phyloP scores from a whole-genome alignment of 768 basidiomycete species.

The Grammothele lineata region DNA sequence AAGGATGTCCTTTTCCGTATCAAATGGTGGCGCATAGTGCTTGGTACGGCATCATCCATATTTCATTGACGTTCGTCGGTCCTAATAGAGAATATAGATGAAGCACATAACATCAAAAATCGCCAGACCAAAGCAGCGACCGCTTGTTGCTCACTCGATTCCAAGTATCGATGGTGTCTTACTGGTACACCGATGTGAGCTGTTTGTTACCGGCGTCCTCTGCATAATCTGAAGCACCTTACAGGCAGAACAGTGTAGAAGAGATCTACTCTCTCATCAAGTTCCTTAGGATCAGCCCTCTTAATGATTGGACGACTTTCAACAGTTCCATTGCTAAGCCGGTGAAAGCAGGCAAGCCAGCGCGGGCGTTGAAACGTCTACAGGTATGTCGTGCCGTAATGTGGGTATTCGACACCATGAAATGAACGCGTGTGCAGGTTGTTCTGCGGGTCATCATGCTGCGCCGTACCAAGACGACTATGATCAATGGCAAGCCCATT shows the following conservation, averaged over 20 bases:
- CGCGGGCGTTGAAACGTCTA: slow-evolving; percentile 76
- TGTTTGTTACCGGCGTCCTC: too few relatives aligned
- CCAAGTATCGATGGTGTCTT: slow-evolving; percentile 49
- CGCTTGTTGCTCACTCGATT: slow-evolving; percentile 37
- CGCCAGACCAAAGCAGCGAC: slow-evolving; percentile 34
- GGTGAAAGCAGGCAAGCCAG: slow-evolving; percentile 62
- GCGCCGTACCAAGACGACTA: slow-evolving; percentile 72
- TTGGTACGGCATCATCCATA: slow-evolving; percentile 45
- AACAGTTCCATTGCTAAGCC: slow-evolving; percentile 75
- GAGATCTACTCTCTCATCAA: slow-evolving; percentile 88
- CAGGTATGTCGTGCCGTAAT: slow-evolving; percentile 48
- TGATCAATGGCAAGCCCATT: slow-evolving; percentile 74
- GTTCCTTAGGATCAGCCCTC: slow-evolving; percentile 80
- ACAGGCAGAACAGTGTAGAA: slow-evolving; percentile 83
- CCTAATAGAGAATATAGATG: slow-evolving; percentile 33
- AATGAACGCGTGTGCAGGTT: slow-evolving; percentile 39
- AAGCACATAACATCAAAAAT: slow-evolving; percentile 61
- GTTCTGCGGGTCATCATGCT: slow-evolving; percentile 88
- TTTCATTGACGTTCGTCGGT: neutral
- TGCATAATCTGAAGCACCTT: neutral
- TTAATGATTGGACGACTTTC: slow-evolving; percentile 78
- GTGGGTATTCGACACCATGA: too few relatives aligned
- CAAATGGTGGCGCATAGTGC: slow-evolving; percentile 81
- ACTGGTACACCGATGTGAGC: slow-evolving; percentile 40
- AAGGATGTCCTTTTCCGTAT: slow-evolving; percentile 71